Percentiles rank a stretch among this genome's conserved stretches.
Evolutionary conservation across 371 early-diverging fungal species (phyloP).

Genomic region (Mortierella sp.): DNA sequence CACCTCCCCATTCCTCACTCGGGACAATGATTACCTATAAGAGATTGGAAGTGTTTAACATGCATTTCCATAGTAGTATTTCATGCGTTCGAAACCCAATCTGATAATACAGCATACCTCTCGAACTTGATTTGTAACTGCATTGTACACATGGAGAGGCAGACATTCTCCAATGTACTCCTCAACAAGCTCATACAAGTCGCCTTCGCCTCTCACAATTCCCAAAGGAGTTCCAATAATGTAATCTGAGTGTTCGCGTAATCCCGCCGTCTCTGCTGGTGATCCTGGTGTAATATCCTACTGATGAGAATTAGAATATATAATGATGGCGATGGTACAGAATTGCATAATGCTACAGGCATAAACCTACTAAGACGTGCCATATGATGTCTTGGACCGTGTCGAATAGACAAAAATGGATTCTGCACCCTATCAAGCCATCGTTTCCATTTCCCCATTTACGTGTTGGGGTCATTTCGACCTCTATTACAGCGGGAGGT

Average conservation of each 20-base stretch:
- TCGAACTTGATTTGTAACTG: conserved; percentile 72
- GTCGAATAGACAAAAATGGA: conserved; percentile 78
- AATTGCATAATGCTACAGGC: not conserved
- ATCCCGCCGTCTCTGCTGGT: conserved; percentile 79
- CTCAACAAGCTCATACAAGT: conserved; percentile 74
- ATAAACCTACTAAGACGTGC: conserved; percentile 69
- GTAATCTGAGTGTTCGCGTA: conserved; percentile 73
- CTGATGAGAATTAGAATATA: not conserved
- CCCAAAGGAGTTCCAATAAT: conserved; percentile 76
- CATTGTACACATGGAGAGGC: conserved; percentile 75
- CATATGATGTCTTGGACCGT: conserved; percentile 77
- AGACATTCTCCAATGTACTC: conserved; percentile 70
- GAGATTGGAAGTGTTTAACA: not conserved
- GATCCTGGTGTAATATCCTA: conserved; percentile 58
- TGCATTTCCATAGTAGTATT: not conserved
- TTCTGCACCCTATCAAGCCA: conserved; percentile 70
- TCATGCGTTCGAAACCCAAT: not conserved
- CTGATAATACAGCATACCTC: conserved; percentile 59
- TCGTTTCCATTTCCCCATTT: conserved; percentile 59
- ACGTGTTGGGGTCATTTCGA: conserved; percentile 65
- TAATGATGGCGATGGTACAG: too few relatives aligned
- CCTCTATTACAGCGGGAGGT: conserved; percentile 52
- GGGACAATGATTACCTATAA: conserved; percentile 72
- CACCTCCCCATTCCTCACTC: conserved; percentile 78
- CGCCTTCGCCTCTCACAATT: conserved; percentile 70